Percentiles rank a stretch among this genome's conserved stretches.
phyloP scores from a whole-genome alignment of 805 yeast species.

The Blastobotrys robertii region DNA sequence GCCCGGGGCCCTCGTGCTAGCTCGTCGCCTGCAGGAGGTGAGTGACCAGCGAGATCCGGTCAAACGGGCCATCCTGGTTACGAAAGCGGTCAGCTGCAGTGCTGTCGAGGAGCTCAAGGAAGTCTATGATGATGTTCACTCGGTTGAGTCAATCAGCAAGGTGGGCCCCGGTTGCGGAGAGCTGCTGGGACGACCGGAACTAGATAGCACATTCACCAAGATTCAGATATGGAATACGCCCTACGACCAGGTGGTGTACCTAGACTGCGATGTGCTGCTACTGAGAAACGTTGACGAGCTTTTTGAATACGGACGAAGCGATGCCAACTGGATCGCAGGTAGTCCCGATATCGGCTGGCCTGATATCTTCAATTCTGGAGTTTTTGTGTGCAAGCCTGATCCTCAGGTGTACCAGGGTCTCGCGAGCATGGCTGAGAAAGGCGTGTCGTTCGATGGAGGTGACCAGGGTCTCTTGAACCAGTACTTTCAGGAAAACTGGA shows the following conservation, averaged over 20 bases:
- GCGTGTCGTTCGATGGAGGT: constrained; percentile 68
- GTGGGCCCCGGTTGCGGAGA: constrained; percentile 13
- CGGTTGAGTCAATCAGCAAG: constrained; percentile 21
- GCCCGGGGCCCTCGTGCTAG: constrained; percentile 44
- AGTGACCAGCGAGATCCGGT: constrained; percentile 14
- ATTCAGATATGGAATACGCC: constrained; percentile 43
- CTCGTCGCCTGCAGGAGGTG: constrained; percentile 24
- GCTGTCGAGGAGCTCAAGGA: constrained; percentile 12
- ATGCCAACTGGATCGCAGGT: constrained; percentile 28
- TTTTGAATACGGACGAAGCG: constrained; percentile 16
- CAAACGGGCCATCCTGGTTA: constrained; percentile 22
- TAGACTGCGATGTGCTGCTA: constrained; percentile 49
- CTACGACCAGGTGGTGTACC: constrained; percentile 34
- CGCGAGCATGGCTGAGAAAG: constrained; percentile 17
- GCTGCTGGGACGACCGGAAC: constrained; percentile 40
- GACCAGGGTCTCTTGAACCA: constrained; percentile 87
- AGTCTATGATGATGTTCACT: constrained; percentile 22
- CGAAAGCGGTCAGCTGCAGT: constrained; percentile 15
- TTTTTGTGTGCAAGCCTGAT: constrained; percentile 52
- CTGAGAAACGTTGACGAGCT: constrained; percentile 25
- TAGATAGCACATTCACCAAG: constrained; percentile 41
- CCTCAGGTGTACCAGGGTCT: constrained; percentile 34
- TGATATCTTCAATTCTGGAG: constrained; percentile 78
- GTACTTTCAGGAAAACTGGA: constrained; percentile 54
- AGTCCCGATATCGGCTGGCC: constrained; percentile 89